These are phyloP conservation scores for Vigna nakashimae DNA, from an alignment of 306 rosid genomes.

Conservation along the genomic window DNA sequence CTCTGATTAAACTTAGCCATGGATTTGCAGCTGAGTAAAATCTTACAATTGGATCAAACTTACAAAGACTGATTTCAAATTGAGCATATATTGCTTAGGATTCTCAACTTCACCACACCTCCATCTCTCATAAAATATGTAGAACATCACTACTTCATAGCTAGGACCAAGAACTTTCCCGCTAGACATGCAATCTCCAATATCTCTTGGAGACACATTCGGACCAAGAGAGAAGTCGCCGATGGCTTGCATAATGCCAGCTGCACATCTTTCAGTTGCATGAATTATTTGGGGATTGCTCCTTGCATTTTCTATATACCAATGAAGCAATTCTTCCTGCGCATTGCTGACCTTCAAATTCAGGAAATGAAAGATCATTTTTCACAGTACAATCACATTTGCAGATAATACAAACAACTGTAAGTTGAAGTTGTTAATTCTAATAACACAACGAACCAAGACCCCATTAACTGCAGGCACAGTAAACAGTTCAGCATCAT, in stretches of 20 bases:
- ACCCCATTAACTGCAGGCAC: constrained; percentile 75
- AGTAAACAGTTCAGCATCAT: constrained; percentile 74
- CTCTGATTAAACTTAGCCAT: constrained; percentile 15
- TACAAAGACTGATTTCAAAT: constrained; percentile 64
- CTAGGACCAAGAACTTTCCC: constrained; percentile 47
- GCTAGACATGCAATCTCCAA: constrained; percentile 48
- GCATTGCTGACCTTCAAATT: constrained; percentile 74
- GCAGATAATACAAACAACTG: constrained; percentile 9
- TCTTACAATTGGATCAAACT: constrained; percentile 44
- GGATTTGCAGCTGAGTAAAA: neutral
- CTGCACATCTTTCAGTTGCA: constrained; percentile 84
- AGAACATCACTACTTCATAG: constrained; percentile 69
- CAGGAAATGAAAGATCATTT: neutral
- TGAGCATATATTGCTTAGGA: constrained; percentile 55
- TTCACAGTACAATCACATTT: constrained; percentile 34
- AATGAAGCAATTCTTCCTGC: constrained; percentile 73
- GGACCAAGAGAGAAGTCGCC: constrained; percentile 72
- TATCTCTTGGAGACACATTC: constrained; percentile 76
- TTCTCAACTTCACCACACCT: constrained; percentile 66
- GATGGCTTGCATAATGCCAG: constrained; percentile 81
- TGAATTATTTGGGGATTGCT: constrained; percentile 55
- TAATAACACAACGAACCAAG: constrained; percentile 60
- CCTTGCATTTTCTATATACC: constrained; percentile 66
- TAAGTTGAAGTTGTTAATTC: constrained; percentile 28
- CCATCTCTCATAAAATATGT: constrained; percentile 81